Evolutionary conservation across 495 filamentous ascomycete species (phyloP), one percentile per base, ranked within the genome.

Genomic region (Lepraria neglecta): DNA sequence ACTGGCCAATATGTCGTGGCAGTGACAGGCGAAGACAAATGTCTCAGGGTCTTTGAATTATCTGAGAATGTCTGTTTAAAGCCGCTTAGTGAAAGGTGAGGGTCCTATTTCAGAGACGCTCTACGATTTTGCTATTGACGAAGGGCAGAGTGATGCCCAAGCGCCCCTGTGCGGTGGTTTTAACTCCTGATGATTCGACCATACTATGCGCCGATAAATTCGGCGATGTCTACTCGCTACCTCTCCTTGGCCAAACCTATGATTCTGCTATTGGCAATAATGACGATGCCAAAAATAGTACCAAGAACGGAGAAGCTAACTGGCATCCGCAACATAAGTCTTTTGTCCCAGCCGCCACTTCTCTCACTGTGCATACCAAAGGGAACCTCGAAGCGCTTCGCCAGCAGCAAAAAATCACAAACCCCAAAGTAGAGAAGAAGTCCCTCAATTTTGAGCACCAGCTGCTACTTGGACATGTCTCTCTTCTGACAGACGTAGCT

Each of bases 131-230:
- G 7, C 17, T 28, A 55, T 68, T 73, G 24, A 70, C 65, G 2
- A 19, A 46, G 50, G 54, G 50, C 67, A 95, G 91, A 73, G 73
- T 71, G 61, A 95, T 97, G 90, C 88, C 91, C 45, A 97, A 97
- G 74, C 85, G 91, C 46, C 89, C 89, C 33, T 89, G 84, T 69
- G 82, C 87, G 51, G 71, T 98, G 59, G 74, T 80, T 52, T 72
- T 97, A 51, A 85, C 88, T 1, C 67, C 78, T 27, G 83, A 91
- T 70, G 80, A 84, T 46, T 74, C 74, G 3, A 88, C 80, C 3
- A 89, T 97, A 61, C 72, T 97, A 31, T 84, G 79, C 59, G 91
- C 83, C 38, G 95, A 98, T 74, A 98, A 97, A 70, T 96, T 96
- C 68, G 94, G 94, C 38, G 94, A 98, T 74, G 92, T 96, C 61